Conservation (phyloP, 2,329 filamentous ascomycete genomes). For the Dactylonectria macrodidyma region DNA sequence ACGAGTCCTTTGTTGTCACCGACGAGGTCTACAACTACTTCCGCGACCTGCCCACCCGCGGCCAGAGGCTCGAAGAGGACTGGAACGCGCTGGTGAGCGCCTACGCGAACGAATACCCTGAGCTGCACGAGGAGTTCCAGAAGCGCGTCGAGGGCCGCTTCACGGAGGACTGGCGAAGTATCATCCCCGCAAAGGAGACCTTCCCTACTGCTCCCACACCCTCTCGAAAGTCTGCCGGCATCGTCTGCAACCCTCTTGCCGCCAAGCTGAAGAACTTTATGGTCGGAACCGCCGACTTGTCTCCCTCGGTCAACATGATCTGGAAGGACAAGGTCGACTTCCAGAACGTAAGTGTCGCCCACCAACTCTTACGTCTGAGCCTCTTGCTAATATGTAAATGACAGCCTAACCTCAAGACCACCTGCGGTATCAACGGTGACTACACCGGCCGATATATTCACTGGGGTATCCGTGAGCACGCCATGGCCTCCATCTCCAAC, state of each 20-base stretch:
- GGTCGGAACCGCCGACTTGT: conserved; percentile 68
- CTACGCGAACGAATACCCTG: conserved; percentile 62
- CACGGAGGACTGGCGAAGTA: conserved; percentile 62
- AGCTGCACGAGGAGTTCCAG: conserved; percentile 65
- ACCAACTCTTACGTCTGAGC: not conserved
- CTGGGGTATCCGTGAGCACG: conserved; percentile 74
- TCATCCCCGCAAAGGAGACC: conserved; percentile 60
- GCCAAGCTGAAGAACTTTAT: conserved; percentile 63
- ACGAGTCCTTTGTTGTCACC: conserved; percentile 54
- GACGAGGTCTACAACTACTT: conserved; percentile 68
- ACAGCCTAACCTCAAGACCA: conserved; percentile 54
- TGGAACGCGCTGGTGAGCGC: conserved; percentile 61
- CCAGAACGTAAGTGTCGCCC: conserved; percentile 54
- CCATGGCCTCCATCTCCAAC: conserved; percentile 71
- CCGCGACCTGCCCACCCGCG: conserved; percentile 59
- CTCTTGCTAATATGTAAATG: conserved; percentile 15
- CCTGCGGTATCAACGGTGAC: conserved; percentile 68
- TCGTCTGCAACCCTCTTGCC: conserved; percentile 67
- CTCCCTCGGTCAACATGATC: conserved; percentile 69
- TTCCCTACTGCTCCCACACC: conserved; percentile 64
- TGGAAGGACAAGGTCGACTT: conserved; percentile 68
- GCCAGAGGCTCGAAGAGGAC: conserved; percentile 60
- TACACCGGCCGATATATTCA: conserved; percentile 71
- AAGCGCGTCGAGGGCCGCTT: conserved; percentile 64
- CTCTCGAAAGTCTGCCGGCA: conserved; percentile 64